Conservation (phyloP, 2,329 filamentous ascomycete species). For the Thielaviopsis ethacetica region DNA sequence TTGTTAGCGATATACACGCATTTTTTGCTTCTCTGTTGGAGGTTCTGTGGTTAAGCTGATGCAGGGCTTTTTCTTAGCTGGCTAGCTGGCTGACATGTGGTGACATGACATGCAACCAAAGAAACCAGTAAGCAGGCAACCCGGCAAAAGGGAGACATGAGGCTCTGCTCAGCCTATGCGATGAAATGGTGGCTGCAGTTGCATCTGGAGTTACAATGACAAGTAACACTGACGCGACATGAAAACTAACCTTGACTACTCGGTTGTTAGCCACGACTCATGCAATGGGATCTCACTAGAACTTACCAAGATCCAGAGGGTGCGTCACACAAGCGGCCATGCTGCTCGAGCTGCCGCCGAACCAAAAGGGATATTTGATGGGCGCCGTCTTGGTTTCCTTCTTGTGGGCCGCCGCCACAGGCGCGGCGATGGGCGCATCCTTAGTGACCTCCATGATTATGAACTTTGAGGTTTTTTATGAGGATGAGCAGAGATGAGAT, state of each 20-base stretch:
- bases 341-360: slow-evolving; percentile 86
- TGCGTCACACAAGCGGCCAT: slow-evolving; percentile 86
- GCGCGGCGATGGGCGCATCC: background rate
- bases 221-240: too few species aligned
- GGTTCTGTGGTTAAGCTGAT: too few species aligned
- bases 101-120: background rate
- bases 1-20: background rate
- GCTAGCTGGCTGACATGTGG: slow-evolving; percentile 3
- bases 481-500: background rate
- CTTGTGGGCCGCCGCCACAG: slow-evolving; percentile 3
- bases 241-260: too few species aligned
- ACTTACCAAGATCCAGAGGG: slow-evolving; percentile 76
- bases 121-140: background rate
- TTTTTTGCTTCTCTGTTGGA: too few species aligned
- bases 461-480: background rate
- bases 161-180: background rate
- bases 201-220: background rate
- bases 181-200: background rate
- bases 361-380: slow-evolving; percentile 72
- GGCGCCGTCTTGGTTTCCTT: slow-evolving; percentile 18
- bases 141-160: slow-evolving; percentile 3
- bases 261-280: too few species aligned
- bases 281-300: background rate
- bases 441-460: slow-evolving; percentile 7
- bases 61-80: too few species aligned